phyloP scores from a whole-genome alignment of 148 eudicot species.

The Fagopyrum homotropicum region DNA sequence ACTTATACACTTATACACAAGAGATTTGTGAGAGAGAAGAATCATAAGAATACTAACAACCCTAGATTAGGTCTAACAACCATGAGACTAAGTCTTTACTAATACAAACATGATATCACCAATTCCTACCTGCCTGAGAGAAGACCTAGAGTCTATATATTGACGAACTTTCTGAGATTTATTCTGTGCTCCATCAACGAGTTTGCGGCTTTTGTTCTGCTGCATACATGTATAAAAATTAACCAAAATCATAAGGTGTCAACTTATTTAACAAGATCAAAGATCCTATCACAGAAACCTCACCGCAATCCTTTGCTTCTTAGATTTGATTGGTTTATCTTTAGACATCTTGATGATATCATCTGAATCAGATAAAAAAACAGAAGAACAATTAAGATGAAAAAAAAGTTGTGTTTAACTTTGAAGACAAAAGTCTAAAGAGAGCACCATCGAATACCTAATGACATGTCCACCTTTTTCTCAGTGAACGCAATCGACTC shows the following conservation, averaged over 20 bases:
- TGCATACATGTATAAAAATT: not conserved
- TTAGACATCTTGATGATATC: conserved; percentile 96
- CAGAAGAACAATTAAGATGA: not conserved
- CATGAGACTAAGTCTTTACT: too few relatives aligned
- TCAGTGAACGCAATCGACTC: conserved; percentile 85
- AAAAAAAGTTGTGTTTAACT: not conserved
- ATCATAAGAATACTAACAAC: too few relatives aligned
- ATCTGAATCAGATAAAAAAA: conserved; percentile 35
- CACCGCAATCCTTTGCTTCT: conserved; percentile 64
- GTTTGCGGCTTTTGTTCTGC: conserved; percentile 56
- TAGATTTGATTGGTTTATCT: conserved; percentile 33
- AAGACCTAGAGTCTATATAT: conserved; percentile 68
- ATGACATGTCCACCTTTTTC: conserved; percentile 91
- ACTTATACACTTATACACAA: too few relatives aligned
- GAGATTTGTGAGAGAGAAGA: too few relatives aligned
- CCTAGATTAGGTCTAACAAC: too few relatives aligned
- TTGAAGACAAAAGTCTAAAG: not conserved
- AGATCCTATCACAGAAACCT: conserved; percentile 17
- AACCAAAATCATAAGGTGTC: not conserved
- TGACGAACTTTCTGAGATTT: conserved; percentile 45
- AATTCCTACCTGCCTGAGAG: conserved; percentile 66
- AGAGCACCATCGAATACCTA: conserved; percentile 35
- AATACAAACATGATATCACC: not conserved
- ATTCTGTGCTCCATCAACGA: conserved; percentile 41
- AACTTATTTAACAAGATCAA: not conserved